Evolutionary conservation across 2,329 filamentous ascomycete genomes (phyloP).

Genomic region (Trichoderma afroharzianum): DNA sequence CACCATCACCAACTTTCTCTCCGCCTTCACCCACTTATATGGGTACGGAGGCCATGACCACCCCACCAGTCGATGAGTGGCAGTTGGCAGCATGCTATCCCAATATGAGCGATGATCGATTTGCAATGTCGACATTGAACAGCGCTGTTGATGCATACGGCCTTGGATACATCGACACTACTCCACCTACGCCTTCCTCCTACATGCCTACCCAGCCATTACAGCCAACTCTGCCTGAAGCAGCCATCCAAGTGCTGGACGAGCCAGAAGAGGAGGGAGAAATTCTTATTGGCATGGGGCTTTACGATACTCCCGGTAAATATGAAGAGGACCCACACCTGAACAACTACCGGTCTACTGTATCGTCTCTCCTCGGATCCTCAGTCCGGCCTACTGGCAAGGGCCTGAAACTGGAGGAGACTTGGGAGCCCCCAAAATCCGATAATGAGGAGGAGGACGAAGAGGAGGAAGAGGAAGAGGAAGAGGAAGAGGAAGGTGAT

Average conservation of each 20-base stretch:
- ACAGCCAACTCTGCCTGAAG: constrained; percentile 47
- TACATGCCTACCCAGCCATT: constrained; percentile 49
- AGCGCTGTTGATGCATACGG: constrained; percentile 26
- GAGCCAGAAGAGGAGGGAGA: constrained; percentile 60
- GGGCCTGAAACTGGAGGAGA: constrained; percentile 77
- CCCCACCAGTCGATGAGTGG: constrained; percentile 40
- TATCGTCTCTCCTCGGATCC: constrained; percentile 52
- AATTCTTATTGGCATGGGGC: constrained; percentile 75
- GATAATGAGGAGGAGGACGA: constrained; percentile 53
- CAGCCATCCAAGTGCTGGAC: constrained; percentile 47
- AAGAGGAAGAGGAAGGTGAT: constrained; percentile 30
- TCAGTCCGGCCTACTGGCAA: constrained; percentile 57
- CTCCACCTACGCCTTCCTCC: constrained; percentile 58
- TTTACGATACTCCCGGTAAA: constrained; percentile 71
- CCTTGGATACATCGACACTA: constrained; percentile 45
- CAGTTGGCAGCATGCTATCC: constrained; percentile 30
- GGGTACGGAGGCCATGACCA: constrained; percentile 36
- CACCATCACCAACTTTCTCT: constrained; percentile 53
- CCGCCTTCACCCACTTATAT: constrained; percentile 49
- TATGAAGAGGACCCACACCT: constrained; percentile 45
- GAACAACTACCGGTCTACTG: constrained; percentile 53
- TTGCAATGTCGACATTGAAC: constrained; percentile 27
- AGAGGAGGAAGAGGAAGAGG: constrained; percentile 40
- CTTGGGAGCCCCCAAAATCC: constrained; percentile 68
- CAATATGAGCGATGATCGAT: constrained; percentile 21